Conservation (phyloP, 805 yeast species). For the Starmerella lactis-condensi region DNA sequence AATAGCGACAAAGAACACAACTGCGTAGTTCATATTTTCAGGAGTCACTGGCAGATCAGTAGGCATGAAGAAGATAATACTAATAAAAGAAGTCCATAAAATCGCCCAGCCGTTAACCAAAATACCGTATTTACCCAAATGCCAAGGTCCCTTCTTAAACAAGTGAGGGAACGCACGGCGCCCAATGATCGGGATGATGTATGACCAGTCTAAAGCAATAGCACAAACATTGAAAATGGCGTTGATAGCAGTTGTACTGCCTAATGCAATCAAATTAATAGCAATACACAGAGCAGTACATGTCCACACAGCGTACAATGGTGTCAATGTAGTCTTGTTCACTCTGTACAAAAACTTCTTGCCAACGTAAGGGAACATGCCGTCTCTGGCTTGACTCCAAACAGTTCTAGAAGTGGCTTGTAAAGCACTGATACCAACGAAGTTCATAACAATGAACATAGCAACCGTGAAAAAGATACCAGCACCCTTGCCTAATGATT, state of each 20-base stretch:
- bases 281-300: constrained; percentile 33
- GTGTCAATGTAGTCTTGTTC: constrained; percentile 36
- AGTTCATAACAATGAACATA: constrained; percentile 41
- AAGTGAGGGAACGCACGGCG: constrained; percentile 37
- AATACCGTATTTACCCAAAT: constrained; percentile 30
- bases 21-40: constrained; percentile 19
- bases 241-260: constrained; percentile 39
- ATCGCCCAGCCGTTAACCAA: constrained; percentile 14
- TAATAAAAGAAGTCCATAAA: constrained; percentile 16
- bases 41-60: constrained; percentile 17
- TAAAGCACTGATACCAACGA: constrained; percentile 45
- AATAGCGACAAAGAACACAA: constrained; percentile 17
- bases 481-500: constrained; percentile 45
- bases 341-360: constrained; percentile 27
- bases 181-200: constrained; percentile 43
- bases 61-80: constrained; percentile 18
- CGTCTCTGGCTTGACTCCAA: constrained; percentile 64
- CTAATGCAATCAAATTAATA: constrained; percentile 41
- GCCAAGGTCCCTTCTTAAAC: constrained; percentile 51
- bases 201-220: constrained; percentile 47
- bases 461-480: constrained; percentile 45
- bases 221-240: constrained; percentile 62
- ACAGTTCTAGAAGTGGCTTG: constrained; percentile 52
- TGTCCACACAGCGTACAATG: constrained; percentile 41
- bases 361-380: constrained; percentile 37